phyloP scores from a whole-genome alignment of 495 filamentous ascomycete species.

The Antarctomyces pellizariae region DNA sequence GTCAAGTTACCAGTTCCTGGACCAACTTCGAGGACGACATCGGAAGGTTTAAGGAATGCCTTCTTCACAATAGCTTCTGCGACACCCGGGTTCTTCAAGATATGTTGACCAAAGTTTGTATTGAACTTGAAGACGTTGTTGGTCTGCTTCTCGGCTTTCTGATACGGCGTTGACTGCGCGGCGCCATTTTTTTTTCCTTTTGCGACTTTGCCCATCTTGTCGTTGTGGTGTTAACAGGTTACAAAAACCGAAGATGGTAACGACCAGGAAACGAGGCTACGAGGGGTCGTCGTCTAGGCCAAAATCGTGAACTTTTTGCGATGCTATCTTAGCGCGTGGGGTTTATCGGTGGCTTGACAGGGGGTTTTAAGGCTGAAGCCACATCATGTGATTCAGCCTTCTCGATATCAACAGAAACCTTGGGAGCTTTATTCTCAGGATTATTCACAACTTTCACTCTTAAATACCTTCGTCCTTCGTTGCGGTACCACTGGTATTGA shows the following conservation, averaged over 20 bases:
- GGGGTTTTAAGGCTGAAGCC: no score
- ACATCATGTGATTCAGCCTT: no score
- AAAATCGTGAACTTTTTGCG: no score
- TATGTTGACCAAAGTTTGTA: slow-evolving; percentile 71
- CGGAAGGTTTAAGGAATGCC: slow-evolving; percentile 70
- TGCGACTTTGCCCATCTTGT: slow-evolving; percentile 34
- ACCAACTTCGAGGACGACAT: slow-evolving; percentile 31
- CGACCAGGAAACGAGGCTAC: not conserved
- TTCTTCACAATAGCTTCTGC: slow-evolving; percentile 70
- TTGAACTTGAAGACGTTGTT: slow-evolving; percentile 74
- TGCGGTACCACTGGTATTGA: no score
- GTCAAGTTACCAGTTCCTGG: slow-evolving; percentile 74
- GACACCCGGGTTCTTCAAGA: slow-evolving; percentile 87
- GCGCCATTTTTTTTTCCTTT: slow-evolving; percentile 35
- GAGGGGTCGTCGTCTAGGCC: no score
- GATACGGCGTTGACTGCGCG: slow-evolving; percentile 28
- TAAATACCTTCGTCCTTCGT: no score
- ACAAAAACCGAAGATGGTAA: not conserved
- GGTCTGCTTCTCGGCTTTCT: slow-evolving; percentile 22
- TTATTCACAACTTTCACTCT: no score
- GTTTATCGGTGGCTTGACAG: no score
- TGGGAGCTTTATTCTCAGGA: no score
- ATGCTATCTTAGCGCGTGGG: no score
- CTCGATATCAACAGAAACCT: no score
- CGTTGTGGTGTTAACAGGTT: not conserved